Conservation (phyloP, 768 basidiomycete species). For the Mycena maculata region DNA sequence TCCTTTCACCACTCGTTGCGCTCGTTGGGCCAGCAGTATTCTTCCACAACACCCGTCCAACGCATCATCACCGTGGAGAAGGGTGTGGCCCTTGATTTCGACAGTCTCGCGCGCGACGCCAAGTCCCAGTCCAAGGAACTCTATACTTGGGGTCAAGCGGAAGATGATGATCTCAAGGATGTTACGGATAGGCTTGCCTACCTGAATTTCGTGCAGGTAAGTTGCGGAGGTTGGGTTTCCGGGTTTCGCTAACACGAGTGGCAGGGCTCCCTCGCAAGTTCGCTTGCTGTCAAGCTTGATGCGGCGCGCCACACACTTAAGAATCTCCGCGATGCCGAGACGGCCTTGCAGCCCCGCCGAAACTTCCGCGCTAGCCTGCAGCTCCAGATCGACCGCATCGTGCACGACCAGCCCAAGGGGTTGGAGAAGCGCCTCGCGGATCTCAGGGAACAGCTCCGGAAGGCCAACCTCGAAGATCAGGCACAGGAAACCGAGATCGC, state of each 20-base stretch:
- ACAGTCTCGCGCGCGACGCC: slow-evolving; percentile 71
- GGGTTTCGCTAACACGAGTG: not conserved
- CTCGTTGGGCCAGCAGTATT: slow-evolving; percentile 79
- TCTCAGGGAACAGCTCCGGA: slow-evolving; percentile 74
- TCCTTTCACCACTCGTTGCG: slow-evolving; percentile 79
- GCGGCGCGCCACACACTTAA: slow-evolving; percentile 75
- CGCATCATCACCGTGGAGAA: slow-evolving; percentile 83
- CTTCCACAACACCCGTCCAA: slow-evolving; percentile 75
- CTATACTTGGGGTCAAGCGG: slow-evolving; percentile 85
- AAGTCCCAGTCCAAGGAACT: slow-evolving; percentile 86
- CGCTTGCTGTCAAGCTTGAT: slow-evolving; percentile 73
- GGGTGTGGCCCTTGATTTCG: slow-evolving; percentile 80
- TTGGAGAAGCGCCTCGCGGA: slow-evolving; percentile 77
- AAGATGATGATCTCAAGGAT: slow-evolving; percentile 76
- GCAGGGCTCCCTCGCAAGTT: slow-evolving; percentile 68
- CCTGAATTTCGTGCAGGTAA: slow-evolving; percentile 73
- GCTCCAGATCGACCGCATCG: slow-evolving; percentile 70
- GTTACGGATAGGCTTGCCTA: slow-evolving; percentile 85
- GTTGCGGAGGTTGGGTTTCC: not conserved
- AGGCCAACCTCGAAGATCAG: slow-evolving; percentile 72
- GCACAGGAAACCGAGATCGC: slow-evolving; percentile 77
- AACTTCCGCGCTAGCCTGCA: slow-evolving; percentile 68
- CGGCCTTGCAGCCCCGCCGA: slow-evolving; percentile 65
- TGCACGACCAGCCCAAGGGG: slow-evolving; percentile 73
- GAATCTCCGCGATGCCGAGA: slow-evolving; percentile 77